phyloP scores from a whole-genome alignment of 208 protist genomes.

The Entamoeba histolytica region DNA sequence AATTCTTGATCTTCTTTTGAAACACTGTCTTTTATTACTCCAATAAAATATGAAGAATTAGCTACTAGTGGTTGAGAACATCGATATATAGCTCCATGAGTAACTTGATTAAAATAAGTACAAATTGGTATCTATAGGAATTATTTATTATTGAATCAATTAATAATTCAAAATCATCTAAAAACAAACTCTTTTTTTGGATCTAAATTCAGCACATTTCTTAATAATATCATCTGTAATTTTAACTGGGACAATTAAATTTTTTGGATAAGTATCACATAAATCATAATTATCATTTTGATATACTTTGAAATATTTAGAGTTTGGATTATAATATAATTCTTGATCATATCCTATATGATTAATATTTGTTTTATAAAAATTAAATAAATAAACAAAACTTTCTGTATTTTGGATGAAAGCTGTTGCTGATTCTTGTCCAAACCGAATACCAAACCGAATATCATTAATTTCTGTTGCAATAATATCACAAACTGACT shows the following conservation, averaged over 20 bases:
- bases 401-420: neutral
- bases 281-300: neutral
- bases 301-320: neutral
- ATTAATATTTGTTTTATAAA: neutral
- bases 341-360: neutral
- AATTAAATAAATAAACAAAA: neutral
- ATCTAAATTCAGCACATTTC: neutral
- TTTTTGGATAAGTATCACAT: constrained; percentile 1
- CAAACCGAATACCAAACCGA: neutral
- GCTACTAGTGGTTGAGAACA: neutral
- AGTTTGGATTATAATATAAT: neutral
- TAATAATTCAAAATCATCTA: neutral
- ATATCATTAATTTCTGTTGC: neutral
- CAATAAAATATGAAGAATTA: neutral
- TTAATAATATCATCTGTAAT: neutral
- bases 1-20: neutral
- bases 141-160: neutral
- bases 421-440: neutral
- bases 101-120: neutral
- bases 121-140: neutral
- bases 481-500: neutral
- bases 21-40: neutral
- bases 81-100: neutral
- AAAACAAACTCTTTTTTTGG: neutral
- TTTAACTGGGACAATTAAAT: neutral